phyloP scores from a whole-genome alignment of 495 filamentous ascomycete genomes.

The Penicillium riverlandense region DNA sequence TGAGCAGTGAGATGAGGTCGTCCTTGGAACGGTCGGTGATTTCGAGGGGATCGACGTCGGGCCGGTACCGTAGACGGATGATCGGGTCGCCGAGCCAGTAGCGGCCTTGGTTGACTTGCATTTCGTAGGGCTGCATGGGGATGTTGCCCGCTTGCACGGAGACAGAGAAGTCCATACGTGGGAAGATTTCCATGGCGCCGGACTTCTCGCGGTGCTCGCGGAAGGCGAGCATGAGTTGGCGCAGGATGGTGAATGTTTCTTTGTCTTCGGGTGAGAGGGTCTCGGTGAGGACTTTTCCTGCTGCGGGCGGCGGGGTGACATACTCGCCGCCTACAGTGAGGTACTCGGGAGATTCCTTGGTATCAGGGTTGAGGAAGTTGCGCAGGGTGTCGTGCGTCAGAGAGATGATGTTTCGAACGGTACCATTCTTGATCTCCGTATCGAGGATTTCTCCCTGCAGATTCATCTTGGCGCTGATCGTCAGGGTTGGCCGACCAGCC shows the following conservation, averaged over 20 bases:
- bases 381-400: constrained; percentile 57
- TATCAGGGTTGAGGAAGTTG: constrained; percentile 35
- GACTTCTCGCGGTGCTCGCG: constrained; percentile 29
- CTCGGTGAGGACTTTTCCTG: constrained; percentile 10
- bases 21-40: constrained; percentile 30
- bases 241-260: constrained; percentile 31
- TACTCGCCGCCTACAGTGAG: constrained; percentile 37
- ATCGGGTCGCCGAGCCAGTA: constrained; percentile 47
- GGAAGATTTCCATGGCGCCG: constrained; percentile 31
- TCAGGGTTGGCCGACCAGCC: constrained; percentile 60
- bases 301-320: constrained; percentile 1
- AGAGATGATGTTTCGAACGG: constrained; percentile 62
- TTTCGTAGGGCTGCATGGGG: constrained; percentile 18
- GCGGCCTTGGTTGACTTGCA: constrained; percentile 20
- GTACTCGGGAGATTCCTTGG: not conserved
- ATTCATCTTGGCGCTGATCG: constrained; percentile 71
- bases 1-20: constrained; percentile 53
- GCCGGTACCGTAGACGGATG: constrained; percentile 32
- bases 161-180: constrained; percentile 15
- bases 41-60: constrained; percentile 26
- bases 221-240: constrained; percentile 35
- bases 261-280: constrained; percentile 27
- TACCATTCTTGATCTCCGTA: constrained; percentile 62
- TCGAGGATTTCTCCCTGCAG: constrained; percentile 62
- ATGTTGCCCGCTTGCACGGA: constrained; percentile 21